These are phyloP conservation scores for Avena sativa DNA, from an alignment of 176 grass and related monocot genomes.

Conservation along the genomic window DNA sequence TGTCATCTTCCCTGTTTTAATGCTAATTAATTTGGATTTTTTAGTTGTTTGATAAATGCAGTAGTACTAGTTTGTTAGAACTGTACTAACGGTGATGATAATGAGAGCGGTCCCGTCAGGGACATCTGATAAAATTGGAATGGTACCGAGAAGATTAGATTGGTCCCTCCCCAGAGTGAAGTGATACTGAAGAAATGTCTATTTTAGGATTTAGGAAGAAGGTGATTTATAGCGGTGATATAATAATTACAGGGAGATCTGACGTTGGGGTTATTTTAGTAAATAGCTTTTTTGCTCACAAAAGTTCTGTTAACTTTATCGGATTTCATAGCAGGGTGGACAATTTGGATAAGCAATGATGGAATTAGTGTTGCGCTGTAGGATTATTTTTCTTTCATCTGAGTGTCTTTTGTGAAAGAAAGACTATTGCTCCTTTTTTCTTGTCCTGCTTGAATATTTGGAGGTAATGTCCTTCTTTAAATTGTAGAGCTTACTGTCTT, in stretches of 20 bases:
- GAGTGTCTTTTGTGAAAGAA: slow-evolving; percentile 26
- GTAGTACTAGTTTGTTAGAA: neutral
- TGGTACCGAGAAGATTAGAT: neutral
- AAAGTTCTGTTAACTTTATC: slow-evolving; percentile 4
- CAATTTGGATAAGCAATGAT: neutral
- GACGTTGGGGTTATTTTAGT: slow-evolving; percentile 19
- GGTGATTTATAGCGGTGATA: neutral
- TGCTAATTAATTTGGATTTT: slow-evolving; percentile 20
- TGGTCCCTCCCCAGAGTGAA: neutral
- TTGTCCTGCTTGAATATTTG: neutral
- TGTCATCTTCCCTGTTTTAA: neutral
- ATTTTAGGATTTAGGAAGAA: neutral
- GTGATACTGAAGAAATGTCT: neutral
- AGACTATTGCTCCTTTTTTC: neutral
- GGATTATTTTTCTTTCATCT: neutral
- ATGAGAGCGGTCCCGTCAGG: neutral
- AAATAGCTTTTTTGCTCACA: slow-evolving; percentile 1
- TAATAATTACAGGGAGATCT: slow-evolving; percentile 21
- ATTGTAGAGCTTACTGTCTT: neutral
- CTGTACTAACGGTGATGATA: neutral
- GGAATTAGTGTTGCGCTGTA: neutral
- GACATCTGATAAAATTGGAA: slow-evolving; percentile 7
- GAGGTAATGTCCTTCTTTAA: neutral
- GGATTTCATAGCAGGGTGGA: neutral
- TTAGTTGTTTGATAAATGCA: neutral